Base-by-base conservation (phyloP, 2,329 filamentous ascomycete genomes). In the Talaromyces islandicus region DNA sequence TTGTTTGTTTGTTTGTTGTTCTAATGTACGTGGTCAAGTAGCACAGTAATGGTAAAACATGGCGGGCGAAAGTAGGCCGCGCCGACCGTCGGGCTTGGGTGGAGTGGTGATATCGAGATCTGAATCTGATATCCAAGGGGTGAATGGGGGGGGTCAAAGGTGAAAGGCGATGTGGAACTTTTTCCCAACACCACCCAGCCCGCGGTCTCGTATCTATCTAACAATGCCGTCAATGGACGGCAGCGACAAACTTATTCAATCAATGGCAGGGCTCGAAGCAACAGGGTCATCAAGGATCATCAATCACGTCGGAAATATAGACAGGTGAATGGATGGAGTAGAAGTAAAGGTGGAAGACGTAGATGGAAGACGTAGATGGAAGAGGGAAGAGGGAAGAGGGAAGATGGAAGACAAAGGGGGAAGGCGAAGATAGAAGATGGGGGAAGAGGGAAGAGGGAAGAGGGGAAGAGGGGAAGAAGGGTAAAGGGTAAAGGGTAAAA, bases 21-120 rank as follows among this genome's bases (percentile, higher is more conserved):
- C 48, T 52, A 52, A 52, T 52, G 24, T 52, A 52, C 48, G 48
- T 52, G 24, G 46, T 12, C 4, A 19, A 52, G 11, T 52, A 27
- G 25, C 25, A 29, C 24, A 29, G 48, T 52, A 29, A 53, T 51
- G 32, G 35, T 27, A 56, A 46, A 52, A 53, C 51, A 57, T 43
- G 56, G 61, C 53, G 67, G 68, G 70, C 70, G 69, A 65, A 68
- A 71, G 69, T 72, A 71, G 69, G 70, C 66, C 70, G 68, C 60
- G 54, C 58, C 55, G 60, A 27, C 51, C 27, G 38, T 57, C 10
- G 14, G 55, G 43, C 35, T n/a, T 58, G 56, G 43, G 57, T 48
- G 55, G 27, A 27, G 27, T 30, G 58, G 51, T 50, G 24, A 43
- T 50, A 43, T 35, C 19, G 54, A 58, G 43, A 43, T 41, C 32